These are phyloP conservation scores for Miscanthus sacchariflorus DNA, from an alignment of 202 grass and related monocot species.

Conservation along the genomic window DNA sequence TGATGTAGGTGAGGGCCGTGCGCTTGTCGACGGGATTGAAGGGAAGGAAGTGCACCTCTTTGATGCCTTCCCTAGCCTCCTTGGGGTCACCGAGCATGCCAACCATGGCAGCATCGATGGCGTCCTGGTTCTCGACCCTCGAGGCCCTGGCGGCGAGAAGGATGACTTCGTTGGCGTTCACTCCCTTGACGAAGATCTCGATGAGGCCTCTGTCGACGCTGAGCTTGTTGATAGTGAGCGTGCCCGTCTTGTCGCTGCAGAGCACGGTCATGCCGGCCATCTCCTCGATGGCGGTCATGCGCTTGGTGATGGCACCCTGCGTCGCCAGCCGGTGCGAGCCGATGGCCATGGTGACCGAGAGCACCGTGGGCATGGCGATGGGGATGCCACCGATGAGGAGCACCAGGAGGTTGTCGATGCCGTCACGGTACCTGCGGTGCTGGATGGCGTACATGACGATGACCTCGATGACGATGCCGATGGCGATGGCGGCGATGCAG, in stretches of 20 bases:
- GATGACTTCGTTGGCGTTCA: slow-evolving; percentile 48
- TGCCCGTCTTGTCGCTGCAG: slow-evolving; percentile 98
- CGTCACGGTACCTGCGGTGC: slow-evolving; percentile 75
- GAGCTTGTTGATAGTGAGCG: slow-evolving; percentile 91
- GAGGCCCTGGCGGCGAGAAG: slow-evolving; percentile 79
- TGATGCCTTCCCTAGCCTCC: slow-evolving; percentile 84
- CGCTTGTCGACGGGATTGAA: slow-evolving; percentile 99
- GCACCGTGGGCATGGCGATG: slow-evolving; percentile 95
- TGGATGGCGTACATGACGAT: slow-evolving; percentile 92
- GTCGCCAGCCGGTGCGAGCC: slow-evolving; percentile 71
- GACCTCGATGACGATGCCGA: slow-evolving; percentile 65
- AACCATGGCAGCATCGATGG: slow-evolving; percentile 89
- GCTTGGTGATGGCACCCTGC: slow-evolving; percentile 95
- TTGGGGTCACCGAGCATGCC: slow-evolving; percentile 81
- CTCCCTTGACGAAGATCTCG: slow-evolving; percentile 63
- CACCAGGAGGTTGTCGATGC: slow-evolving; percentile 94
- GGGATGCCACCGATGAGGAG: slow-evolving; percentile 95
- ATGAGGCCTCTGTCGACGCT: slow-evolving; percentile 72
- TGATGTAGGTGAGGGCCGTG: slow-evolving; percentile 85
- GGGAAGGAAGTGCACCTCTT: slow-evolving; percentile 85
- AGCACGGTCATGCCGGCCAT: slow-evolving; percentile 93
- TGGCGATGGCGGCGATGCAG: slow-evolving; percentile 78
- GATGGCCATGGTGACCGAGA: slow-evolving; percentile 97
- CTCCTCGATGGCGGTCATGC: slow-evolving; percentile 98
- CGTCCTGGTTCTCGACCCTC: slow-evolving; percentile 93